A percentile compares a stretch with the other conserved stretches of the same genome.
phyloP scores from a whole-genome alignment of 2,329 filamentous ascomycete genomes.

The Septoria linicola region DNA sequence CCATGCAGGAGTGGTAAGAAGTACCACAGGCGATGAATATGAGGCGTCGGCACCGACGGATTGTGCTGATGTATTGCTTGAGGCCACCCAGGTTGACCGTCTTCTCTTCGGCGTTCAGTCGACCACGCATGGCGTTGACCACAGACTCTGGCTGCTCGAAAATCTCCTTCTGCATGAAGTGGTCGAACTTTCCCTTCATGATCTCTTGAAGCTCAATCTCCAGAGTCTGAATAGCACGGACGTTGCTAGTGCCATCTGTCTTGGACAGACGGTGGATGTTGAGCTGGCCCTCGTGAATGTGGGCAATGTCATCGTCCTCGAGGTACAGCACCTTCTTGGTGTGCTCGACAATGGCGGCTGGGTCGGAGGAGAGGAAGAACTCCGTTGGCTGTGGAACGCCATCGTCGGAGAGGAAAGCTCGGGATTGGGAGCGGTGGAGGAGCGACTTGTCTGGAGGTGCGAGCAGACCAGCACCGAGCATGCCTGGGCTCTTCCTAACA shows the following conservation, averaged over 20 bases:
- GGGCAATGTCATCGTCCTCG: constrained; percentile 98
- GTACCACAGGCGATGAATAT: constrained; percentile 99
- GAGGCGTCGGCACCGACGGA: constrained; percentile 91
- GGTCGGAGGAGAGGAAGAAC: constrained; percentile 98
- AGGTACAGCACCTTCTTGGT: constrained; percentile 99
- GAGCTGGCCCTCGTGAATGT: constrained; percentile 97
- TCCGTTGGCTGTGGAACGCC: constrained; percentile 96
- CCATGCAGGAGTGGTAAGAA: constrained; percentile 99
- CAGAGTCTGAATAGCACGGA: constrained; percentile 95
- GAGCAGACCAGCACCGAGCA: constrained; percentile 65
- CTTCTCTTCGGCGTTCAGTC: constrained; percentile 90
- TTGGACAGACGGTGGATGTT: constrained; percentile 99
- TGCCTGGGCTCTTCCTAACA: constrained; percentile 71
- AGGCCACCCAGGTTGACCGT: constrained; percentile 93
- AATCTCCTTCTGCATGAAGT: constrained; percentile 99
- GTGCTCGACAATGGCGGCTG: constrained; percentile 97
- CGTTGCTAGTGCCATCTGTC: constrained; percentile 95
- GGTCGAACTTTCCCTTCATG: constrained; percentile 99
- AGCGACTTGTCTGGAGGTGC: constrained; percentile 96
- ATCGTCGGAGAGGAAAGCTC: constrained; percentile 98
- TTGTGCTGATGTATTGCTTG: constrained; percentile 93
- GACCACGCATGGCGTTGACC: constrained; percentile 99
- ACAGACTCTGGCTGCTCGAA: constrained; percentile 99
- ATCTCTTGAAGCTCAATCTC: constrained; percentile 99
- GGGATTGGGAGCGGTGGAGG: constrained; percentile 95